Percentiles rank a stretch among this genome's conserved stretches.
Evolutionary conservation across 140 eudicot genomes (phyloP).

Genomic region (Cichorium intybus): DNA sequence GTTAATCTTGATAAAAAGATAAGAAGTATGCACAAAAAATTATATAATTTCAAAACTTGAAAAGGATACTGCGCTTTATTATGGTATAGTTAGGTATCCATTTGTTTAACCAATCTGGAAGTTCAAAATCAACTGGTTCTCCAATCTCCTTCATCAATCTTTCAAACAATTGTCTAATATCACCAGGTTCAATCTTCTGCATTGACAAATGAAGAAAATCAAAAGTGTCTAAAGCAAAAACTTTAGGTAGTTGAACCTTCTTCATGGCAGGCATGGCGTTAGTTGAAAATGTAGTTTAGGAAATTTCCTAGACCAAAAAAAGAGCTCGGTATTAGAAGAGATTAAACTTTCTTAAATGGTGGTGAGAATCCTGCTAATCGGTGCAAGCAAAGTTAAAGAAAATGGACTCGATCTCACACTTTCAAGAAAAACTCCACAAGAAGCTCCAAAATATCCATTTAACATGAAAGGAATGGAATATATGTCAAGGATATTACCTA

Average conservation of each 20-base stretch:
- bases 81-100: constrained; percentile 46
- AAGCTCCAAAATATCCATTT: no score
- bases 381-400: not conserved
- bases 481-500: no score
- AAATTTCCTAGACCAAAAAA: not conserved
- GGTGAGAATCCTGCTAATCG: not conserved
- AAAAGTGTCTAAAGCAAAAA: constrained; percentile 2
- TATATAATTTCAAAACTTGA: not conserved
- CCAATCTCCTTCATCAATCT: constrained; percentile 54
- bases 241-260: constrained; percentile 19
- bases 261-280: no score
- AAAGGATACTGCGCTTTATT: constrained; percentile 91
- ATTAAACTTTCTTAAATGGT: no score
- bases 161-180: constrained; percentile 44
- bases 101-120: constrained; percentile 61
- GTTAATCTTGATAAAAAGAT: constrained; percentile 37
- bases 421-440: no score
- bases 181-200: constrained; percentile 30
- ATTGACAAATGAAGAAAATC: not conserved
- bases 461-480: no score
- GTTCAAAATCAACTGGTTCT: constrained; percentile 61
- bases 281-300: not conserved
- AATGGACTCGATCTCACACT: no score
- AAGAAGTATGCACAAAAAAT: not conserved
- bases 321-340: not conserved